Evolutionary conservation across 2,329 filamentous ascomycete genomes (phyloP).

Genomic region (Sphaerostilbella broomeana): DNA sequence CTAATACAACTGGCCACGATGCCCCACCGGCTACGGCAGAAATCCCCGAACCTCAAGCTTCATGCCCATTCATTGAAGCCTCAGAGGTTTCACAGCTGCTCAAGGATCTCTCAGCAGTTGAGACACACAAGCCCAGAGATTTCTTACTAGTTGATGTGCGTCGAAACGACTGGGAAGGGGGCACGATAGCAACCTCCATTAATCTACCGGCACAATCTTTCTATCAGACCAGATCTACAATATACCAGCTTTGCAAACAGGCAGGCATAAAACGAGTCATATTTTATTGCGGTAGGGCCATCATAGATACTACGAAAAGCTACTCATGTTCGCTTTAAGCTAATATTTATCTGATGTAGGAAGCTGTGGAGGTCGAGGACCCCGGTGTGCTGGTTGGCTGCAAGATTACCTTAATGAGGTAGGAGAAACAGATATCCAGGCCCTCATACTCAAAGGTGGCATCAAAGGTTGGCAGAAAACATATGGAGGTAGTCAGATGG

Average conservation of each 20-base stretch:
- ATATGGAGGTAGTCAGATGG: slow-evolving; percentile 41
- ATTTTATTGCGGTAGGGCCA: slow-evolving; percentile 47
- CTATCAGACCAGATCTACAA: slow-evolving; percentile 40
- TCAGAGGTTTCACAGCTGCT: slow-evolving; percentile 36
- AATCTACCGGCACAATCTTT: slow-evolving; percentile 51
- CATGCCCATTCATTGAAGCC: slow-evolving; percentile 31
- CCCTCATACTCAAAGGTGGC: slow-evolving; percentile 44
- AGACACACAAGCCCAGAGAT: slow-evolving; percentile 21
- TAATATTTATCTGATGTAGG: slow-evolving; percentile 27
- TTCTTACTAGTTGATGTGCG: slow-evolving; percentile 49
- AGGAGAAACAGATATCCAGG: slow-evolving; percentile 36
- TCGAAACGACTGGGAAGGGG: slow-evolving; percentile 49
- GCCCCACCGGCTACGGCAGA: slow-evolving; percentile 12
- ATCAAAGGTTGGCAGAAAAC: slow-evolving; percentile 50
- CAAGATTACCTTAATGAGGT: slow-evolving; percentile 47
- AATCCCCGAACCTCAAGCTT: slow-evolving; percentile 34
- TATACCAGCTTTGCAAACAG: slow-evolving; percentile 44
- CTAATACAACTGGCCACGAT: background rate
- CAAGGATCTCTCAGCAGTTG: slow-evolving; percentile 29
- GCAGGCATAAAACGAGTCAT: slow-evolving; percentile 43
- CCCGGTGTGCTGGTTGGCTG: slow-evolving; percentile 49
- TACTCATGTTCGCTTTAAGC: too few relatives aligned
- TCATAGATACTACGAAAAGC: too few relatives aligned
- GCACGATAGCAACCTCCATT: slow-evolving; percentile 52
- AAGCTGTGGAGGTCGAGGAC: slow-evolving; percentile 44